Conservation (phyloP, 2,329 filamentous ascomycete genomes). For the Didymella glomerata region DNA sequence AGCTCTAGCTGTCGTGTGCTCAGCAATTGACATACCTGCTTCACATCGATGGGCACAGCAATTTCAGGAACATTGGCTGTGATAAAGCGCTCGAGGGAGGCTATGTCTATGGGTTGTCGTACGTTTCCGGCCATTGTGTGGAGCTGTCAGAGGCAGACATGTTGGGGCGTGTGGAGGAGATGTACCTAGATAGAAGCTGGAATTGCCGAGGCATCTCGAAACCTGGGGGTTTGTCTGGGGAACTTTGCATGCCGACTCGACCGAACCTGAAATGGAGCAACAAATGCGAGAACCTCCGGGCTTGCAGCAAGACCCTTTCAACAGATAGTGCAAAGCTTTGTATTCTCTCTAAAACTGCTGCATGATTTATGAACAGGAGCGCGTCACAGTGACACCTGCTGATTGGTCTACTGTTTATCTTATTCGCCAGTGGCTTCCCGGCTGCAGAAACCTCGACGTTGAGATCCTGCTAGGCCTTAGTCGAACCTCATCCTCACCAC, state of each 20-base stretch:
- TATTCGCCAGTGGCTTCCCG: not conserved
- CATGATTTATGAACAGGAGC: too few relatives aligned
- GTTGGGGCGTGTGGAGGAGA: constrained; percentile 14
- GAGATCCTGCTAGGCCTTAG: not conserved
- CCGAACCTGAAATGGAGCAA: constrained; percentile 1
- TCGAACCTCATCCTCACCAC: not conserved
- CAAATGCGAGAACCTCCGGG: not conserved
- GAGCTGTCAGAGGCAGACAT: constrained; percentile 27
- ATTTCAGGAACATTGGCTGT: constrained; percentile 81
- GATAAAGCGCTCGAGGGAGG: constrained; percentile 81
- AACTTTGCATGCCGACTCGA: constrained; percentile 15
- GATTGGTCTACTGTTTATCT: not conserved
- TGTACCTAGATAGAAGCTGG: constrained; percentile 1
- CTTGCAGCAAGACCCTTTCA: too few relatives aligned
- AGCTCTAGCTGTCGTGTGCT: constrained; percentile 11
- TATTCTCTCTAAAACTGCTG: not conserved
- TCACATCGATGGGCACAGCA: constrained; percentile 81
- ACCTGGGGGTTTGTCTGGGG: constrained; percentile 15
- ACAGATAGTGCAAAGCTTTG: too few relatives aligned
- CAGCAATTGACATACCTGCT: constrained; percentile 72
- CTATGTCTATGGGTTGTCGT: constrained; percentile 87
- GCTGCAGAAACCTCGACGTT: not conserved
- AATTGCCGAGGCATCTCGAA: constrained; percentile 19
- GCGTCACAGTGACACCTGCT: too few relatives aligned
- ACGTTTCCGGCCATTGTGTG: constrained; percentile 80